Base-by-base conservation (phyloP, 306 rosid species). In the Lithocarpus polystachyus region DNA sequence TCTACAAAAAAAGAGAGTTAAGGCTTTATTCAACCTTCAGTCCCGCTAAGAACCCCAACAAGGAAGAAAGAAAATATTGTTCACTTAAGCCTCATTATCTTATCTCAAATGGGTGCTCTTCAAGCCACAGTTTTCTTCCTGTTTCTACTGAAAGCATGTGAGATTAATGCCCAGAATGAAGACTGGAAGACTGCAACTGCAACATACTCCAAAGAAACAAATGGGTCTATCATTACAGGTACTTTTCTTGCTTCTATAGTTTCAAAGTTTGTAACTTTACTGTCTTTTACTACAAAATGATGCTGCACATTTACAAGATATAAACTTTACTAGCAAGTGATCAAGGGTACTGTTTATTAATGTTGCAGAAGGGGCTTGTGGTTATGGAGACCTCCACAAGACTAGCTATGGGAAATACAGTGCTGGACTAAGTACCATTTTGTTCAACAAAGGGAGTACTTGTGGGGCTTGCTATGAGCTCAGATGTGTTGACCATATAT, bases 301-400 rank as follows among this genome's bases (percentile, higher is more conserved):
- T 19, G 75, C 75, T 74, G 10, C 5, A 31, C 51, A 24, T 70
- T 51, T n/a, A 62, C 53, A 74, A 52, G 17, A 56, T 31, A 0
- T 8, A 4, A 56, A 65, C 20, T 71, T 56, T 29, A 10, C 22
- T 28, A 22, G 59, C 56, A 79, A 61, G 29, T 72, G 60, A 70
- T 79, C 77, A 79, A 72, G 76, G 67, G 72, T 77, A 71, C 6
- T 67, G 31, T 55, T 56, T 45, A 24, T 14, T 19, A 9, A 19
- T 80, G 85, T 84, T 89, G 85, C 89, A 95, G 99, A 95, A 85
- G 99, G 99, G 22, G 99, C 99, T 78, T 95, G 99, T 90, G 99
- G 98, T 15, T 95, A 90, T 81, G 99, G 99, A 12, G 99, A 95
- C 60, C 93, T 95, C 37, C 99, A 93, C 87, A 91, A 12, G 79